Conservation (phyloP, 73 alveolate species). For the Paramecium sonneborni region DNA sequence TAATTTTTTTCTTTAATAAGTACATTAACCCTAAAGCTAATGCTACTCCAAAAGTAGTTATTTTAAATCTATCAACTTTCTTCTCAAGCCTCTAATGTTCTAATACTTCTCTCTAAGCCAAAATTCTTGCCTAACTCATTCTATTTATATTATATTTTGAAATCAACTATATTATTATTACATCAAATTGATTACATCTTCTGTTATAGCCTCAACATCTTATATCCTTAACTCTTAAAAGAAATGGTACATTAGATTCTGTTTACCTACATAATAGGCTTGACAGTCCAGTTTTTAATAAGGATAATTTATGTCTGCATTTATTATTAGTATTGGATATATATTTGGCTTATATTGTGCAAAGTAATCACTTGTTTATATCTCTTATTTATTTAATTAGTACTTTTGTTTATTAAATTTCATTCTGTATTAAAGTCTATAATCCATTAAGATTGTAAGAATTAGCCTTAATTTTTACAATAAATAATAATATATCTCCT, state of each 20-base stretch:
- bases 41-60: not conserved
- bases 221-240: not conserved
- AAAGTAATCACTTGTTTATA: not conserved
- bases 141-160: not conserved
- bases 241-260: slow-evolving; percentile 17
- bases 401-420: not conserved
- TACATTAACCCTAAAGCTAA: not conserved
- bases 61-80: not conserved
- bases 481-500: not conserved
- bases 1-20: not conserved
- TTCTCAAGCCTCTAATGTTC: not conserved
- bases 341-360: not conserved
- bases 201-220: slow-evolving; percentile 15
- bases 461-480: not conserved
- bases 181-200: not conserved
- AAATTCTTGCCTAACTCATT: not conserved
- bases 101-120: not conserved
- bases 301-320: slow-evolving; percentile 1
- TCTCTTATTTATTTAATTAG: not conserved
- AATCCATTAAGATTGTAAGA: not conserved
- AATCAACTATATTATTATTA: not conserved
- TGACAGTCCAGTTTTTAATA: not conserved
- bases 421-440: not conserved
- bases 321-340: not conserved
- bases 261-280: not conserved